A percentile compares a stretch with the other conserved stretches of the same genome.
Evolutionary conservation across 495 filamentous ascomycete species (phyloP).

Genomic region (Aspergillus avenaceus): DNA sequence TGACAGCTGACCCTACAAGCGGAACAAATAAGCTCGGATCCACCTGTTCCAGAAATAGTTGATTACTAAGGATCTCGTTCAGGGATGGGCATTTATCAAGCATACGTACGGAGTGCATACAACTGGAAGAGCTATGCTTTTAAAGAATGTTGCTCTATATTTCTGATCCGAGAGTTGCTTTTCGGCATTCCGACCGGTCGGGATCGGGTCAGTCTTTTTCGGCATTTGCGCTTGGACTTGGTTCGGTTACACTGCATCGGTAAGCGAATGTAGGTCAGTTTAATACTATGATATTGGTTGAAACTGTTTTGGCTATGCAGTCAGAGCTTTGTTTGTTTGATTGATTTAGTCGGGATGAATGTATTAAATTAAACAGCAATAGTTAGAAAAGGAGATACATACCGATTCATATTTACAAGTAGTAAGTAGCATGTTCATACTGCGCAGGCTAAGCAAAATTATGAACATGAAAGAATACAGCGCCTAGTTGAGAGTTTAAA

Average conservation of each 20-base stretch:
- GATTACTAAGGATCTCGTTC: not conserved
- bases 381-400: too few relatives aligned
- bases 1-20: not conserved
- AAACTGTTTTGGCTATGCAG: not conserved
- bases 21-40: conserved; percentile 7
- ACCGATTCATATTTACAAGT: too few relatives aligned
- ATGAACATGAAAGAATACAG: too few relatives aligned
- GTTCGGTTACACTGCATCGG: not conserved
- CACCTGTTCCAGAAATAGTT: conserved; percentile 6
- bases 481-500: too few relatives aligned
- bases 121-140: too few relatives aligned
- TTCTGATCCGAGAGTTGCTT: too few relatives aligned
- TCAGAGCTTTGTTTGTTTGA: not conserved
- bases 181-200: too few relatives aligned
- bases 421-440: too few relatives aligned
- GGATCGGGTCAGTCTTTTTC: conserved; percentile 3
- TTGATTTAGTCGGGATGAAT: not conserved
- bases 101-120: too few relatives aligned
- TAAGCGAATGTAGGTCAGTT: not conserved
- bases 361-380: not conserved
- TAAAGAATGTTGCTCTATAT: not conserved
- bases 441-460: too few relatives aligned
- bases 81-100: too few relatives aligned
- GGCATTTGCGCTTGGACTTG: not conserved
- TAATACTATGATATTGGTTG: not conserved